Conservation (phyloP, 2,329 filamentous ascomycete species). For the Arthrocladium fulminans region DNA sequence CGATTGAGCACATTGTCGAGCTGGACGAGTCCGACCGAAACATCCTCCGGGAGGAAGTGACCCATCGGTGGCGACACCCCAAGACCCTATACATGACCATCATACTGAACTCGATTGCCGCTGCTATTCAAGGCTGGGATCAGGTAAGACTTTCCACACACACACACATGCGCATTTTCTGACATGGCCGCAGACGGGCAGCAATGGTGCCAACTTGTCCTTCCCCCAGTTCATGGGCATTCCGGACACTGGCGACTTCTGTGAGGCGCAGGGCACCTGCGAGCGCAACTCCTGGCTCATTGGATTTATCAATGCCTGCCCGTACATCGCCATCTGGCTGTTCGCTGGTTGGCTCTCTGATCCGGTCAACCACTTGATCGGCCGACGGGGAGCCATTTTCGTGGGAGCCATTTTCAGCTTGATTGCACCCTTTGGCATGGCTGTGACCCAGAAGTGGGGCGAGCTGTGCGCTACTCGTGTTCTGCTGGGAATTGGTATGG, state of each 20-base stretch:
- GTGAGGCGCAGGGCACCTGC: constrained; percentile 27
- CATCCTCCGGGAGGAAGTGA: constrained; percentile 36
- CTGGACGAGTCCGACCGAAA: constrained; percentile 45
- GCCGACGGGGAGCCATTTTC: constrained; percentile 3
- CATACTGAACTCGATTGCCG: constrained; percentile 42
- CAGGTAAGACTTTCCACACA: constrained; percentile 28
- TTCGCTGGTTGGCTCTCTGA: constrained; percentile 6
- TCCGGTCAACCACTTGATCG: neutral
- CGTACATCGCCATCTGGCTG: constrained; percentile 41
- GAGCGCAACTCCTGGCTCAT: constrained; percentile 49
- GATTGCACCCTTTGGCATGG: constrained; percentile 51
- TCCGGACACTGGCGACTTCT: constrained; percentile 25
- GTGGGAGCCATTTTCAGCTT: constrained; percentile 47
- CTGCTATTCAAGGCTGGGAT: constrained; percentile 45
- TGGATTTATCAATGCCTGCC: constrained; percentile 56
- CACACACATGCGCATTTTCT: neutral
- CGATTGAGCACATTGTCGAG: constrained; percentile 53
- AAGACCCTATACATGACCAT: constrained; percentile 42
- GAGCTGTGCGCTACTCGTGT: constrained; percentile 63
- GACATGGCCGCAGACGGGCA: constrained; percentile 25
- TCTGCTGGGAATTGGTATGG: constrained; percentile 68
- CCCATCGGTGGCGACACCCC: constrained; percentile 41
- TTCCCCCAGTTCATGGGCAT: constrained; percentile 44
- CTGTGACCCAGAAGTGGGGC: constrained; percentile 62
- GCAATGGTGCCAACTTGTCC: constrained; percentile 45